Percentiles rank a stretch among this genome's conserved stretches.
These are phyloP conservation scores for Cryphonectria radicalis DNA, from an alignment of 2,329 filamentous ascomycete genomes.

Conservation along the genomic window DNA sequence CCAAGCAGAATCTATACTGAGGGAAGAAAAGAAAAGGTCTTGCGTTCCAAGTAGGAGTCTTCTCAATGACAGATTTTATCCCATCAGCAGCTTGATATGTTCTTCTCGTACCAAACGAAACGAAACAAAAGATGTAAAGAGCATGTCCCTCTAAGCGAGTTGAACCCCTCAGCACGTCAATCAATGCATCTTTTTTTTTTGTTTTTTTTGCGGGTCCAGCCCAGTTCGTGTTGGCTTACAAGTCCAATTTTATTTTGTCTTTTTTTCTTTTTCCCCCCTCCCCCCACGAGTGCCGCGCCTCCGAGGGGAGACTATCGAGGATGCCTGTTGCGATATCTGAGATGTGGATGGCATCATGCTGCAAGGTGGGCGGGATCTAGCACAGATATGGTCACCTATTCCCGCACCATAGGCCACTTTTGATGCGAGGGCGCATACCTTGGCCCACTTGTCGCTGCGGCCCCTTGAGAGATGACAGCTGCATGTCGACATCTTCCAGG, in stretches of 20 bases:
- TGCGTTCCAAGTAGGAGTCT: not conserved
- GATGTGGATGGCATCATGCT: conserved; percentile 20
- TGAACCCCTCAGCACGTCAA: not conserved
- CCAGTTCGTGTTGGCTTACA: not conserved
- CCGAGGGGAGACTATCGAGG: not conserved
- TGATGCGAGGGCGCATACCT: not conserved
- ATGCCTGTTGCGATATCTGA: conserved; percentile 18
- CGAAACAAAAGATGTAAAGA: not conserved
- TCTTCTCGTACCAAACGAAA: conserved; percentile 1
- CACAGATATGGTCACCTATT: not conserved
- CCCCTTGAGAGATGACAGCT: conserved; percentile 3
- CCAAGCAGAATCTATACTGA: not conserved
- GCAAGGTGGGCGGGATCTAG: conserved; percentile 12
- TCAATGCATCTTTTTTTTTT: not conserved
- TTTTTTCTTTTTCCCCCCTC: not conserved
- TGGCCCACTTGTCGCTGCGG: not conserved
- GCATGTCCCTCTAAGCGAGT: not conserved
- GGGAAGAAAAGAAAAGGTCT: not conserved
- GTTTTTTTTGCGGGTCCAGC: not conserved
- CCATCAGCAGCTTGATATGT: not conserved
- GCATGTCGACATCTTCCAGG: conserved; percentile 20
- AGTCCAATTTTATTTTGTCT: not conserved
- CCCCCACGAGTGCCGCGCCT: not conserved
- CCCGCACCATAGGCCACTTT: not conserved
- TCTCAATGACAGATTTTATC: not conserved